Base-by-base conservation (phyloP, 2,329 filamentous ascomycete species). In the Plenodomus lindquistii region DNA sequence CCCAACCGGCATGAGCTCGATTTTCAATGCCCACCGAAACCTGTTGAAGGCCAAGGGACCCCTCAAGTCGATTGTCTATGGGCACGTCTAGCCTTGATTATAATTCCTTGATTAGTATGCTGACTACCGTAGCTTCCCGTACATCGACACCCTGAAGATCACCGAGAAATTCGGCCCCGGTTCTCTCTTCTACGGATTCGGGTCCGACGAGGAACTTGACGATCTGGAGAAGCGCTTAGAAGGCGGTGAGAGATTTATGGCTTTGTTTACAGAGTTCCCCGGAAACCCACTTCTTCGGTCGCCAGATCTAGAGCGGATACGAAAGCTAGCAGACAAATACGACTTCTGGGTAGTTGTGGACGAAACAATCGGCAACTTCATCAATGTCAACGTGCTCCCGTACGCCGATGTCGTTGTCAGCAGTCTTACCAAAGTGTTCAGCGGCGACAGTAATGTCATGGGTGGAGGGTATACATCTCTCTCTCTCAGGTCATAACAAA, bases 401-500 rank as follows among this genome's bases (percentile, higher is more conserved):
- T 88, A 87, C 66, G 89, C 91, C 50, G 94, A 99, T 72, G 81
- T 97, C 15, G 89, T 97, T 4, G 93, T 96, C 47, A 96, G 90
- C 77, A 96, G 90, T 69, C 79, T 99, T 50, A 97, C 94, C 40
- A 99, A 99, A 73, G 88, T 97, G 44, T 99, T 99, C 75, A 96
- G 91, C 46, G 94, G 94, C 42, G 94, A 97, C 73, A 94, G 90
- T 71, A 97, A 99, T 71, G 94, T 99, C 59, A 97, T 97, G 93
- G 94, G 92, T 49, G 94, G 94, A 46, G 88, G 86, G 76, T 77
- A 55, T 47, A 60, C 54, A 37, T 18, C 36, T 9, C 21, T 16
- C 18, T n/a, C 17, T 10, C 22, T 8, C 24, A 39, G 10, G 4
- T 24, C 15, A 7, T 1, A 11, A 15, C 18, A 38, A 31, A n/a